phyloP scores from a whole-genome alignment of 2,329 filamentous ascomycete genomes.

The Sclerotinia borealis region DNA sequence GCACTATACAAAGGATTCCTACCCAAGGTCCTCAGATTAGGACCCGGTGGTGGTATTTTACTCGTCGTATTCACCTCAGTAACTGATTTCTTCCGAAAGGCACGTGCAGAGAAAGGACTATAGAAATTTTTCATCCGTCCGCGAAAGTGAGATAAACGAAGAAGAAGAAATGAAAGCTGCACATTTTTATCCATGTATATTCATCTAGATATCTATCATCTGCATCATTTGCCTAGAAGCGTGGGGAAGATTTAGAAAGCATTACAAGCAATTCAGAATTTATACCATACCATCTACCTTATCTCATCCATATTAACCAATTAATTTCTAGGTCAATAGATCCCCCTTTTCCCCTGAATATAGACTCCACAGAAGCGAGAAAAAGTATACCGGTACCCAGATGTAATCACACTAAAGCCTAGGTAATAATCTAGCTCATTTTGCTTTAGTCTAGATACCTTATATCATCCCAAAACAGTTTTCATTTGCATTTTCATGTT shows the following conservation, averaged over 20 bases:
- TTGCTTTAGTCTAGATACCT: too few species aligned
- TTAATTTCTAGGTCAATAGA: background rate
- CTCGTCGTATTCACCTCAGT: conserved; percentile 82
- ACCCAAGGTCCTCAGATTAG: conserved; percentile 81
- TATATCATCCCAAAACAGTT: too few species aligned
- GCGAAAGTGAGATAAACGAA: background rate
- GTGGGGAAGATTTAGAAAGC: background rate
- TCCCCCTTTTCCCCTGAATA: background rate
- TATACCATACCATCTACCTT: background rate
- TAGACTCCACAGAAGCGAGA: too few species aligned
- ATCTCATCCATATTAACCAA: background rate
- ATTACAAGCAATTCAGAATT: background rate
- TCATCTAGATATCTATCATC: too few species aligned
- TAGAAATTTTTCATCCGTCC: background rate
- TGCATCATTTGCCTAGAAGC: background rate
- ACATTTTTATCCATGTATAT: background rate
- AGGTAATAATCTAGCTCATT: too few species aligned
- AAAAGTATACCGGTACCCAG: too few species aligned
- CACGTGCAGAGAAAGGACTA: conserved; percentile 28
- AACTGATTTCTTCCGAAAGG: conserved; percentile 86
- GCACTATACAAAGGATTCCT: conserved; percentile 97
- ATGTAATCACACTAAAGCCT: too few species aligned
- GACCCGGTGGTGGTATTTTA: conserved; percentile 60
- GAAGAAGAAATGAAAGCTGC: background rate
- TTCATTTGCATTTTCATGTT: too few species aligned